Percentiles rank a stretch among this genome's conserved stretches.
Conservation (phyloP, 257 asterid genomes). For the Solanum paucissectum region DNA sequence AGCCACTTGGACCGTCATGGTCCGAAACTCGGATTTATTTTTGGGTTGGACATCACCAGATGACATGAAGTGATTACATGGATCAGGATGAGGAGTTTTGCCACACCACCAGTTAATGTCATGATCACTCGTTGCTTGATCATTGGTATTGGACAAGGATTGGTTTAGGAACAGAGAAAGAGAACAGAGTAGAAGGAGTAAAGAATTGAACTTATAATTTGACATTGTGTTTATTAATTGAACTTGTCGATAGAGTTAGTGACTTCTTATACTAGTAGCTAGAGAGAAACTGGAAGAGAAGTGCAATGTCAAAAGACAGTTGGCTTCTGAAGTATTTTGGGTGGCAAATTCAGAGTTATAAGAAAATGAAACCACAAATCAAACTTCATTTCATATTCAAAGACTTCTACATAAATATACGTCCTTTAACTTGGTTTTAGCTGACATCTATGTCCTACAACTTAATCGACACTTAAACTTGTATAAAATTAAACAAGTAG, state of each 20-base stretch:
- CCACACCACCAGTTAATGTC: slow-evolving; percentile 49
- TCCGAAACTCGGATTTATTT: slow-evolving; percentile 31
- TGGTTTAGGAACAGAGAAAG: slow-evolving; percentile 8
- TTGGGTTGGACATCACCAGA: slow-evolving; percentile 15
- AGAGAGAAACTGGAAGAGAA: background rate
- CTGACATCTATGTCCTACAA: too few species aligned
- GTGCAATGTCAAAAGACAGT: slow-evolving; percentile 4
- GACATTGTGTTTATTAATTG: background rate
- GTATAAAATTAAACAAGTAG: too few species aligned
- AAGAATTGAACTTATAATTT: background rate
- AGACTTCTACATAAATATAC: too few species aligned
- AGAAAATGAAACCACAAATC: background rate
- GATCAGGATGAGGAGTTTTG: slow-evolving; percentile 53
- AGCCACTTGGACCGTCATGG: slow-evolving; percentile 40
- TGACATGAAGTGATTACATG: slow-evolving; percentile 41
- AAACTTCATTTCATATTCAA: slow-evolving; percentile 6
- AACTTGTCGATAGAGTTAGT: background rate
- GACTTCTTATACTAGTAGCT: background rate
- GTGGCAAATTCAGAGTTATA: background rate
- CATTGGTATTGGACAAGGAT: background rate
- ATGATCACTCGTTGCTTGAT: background rate
- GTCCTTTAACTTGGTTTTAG: too few species aligned
- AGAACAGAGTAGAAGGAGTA: background rate
- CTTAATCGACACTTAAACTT: too few species aligned
- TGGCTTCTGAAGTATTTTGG: background rate